Percentiles rank a stretch among this genome's conserved stretches.
Evolutionary conservation across 1,284 basidiomycete genomes (phyloP).

Genomic region (Malassezia pachydermatis): DNA sequence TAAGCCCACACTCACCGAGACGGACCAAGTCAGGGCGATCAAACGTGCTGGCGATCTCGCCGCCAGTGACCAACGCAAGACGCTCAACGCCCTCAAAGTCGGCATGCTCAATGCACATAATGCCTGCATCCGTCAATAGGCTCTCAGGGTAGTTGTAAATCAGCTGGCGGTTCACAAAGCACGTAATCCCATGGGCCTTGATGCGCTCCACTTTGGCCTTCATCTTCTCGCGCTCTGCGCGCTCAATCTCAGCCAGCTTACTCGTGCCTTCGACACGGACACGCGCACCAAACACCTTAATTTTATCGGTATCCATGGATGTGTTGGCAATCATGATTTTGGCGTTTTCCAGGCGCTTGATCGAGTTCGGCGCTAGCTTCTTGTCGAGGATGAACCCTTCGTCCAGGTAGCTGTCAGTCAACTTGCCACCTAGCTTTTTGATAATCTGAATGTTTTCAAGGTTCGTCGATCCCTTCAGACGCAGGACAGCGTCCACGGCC

Average conservation of each 20-base stretch:
- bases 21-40: conserved; percentile 86
- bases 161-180: conserved; percentile 94
- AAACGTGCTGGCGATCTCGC: conserved; percentile 93
- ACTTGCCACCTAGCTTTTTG: conserved; percentile 96
- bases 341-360: conserved; percentile 84
- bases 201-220: conserved; percentile 94
- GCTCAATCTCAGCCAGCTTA: conserved; percentile 92
- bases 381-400: conserved; percentile 99
- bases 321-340: conserved; percentile 98
- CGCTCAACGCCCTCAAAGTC: conserved; percentile 99
- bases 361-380: conserved; percentile 84
- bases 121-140: conserved; percentile 80
- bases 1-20: conserved; percentile 82
- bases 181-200: conserved; percentile 87
- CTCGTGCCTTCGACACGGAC: conserved; percentile 91
- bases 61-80: conserved; percentile 87
- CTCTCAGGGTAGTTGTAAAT: conserved; percentile 99
- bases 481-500: conserved; percentile 89
- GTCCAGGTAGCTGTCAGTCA: conserved; percentile 95
- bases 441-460: conserved; percentile 99
- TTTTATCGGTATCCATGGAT: conserved; percentile 99
- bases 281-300: conserved; percentile 95
- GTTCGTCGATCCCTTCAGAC: conserved; percentile 89
- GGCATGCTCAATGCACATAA: conserved; percentile 94
- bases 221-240: conserved; percentile 98